Percentiles rank a stretch among this genome's conserved stretches.
Evolutionary conservation across 2,329 filamentous ascomycete species (phyloP).

Genomic region (Dactylellina leptospora): DNA sequence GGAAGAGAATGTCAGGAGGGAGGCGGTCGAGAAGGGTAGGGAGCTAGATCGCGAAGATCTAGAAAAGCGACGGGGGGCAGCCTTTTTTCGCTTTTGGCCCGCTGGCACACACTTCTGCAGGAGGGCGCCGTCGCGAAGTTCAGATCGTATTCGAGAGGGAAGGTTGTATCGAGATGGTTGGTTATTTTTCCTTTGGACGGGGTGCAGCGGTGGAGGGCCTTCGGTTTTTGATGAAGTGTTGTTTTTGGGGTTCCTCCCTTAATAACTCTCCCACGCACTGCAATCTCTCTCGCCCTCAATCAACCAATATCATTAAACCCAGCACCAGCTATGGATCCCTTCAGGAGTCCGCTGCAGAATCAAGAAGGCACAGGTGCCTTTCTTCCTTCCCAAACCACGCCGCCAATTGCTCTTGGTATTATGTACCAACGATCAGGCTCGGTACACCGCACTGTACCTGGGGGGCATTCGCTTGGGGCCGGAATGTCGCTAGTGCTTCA

Average conservation of each 20-base stretch:
- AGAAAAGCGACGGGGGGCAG: slow-evolving; percentile 17
- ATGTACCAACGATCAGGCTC: no score
- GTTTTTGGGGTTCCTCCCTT: slow-evolving; percentile 1
- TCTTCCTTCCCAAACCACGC: no score
- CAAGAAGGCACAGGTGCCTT: not conserved
- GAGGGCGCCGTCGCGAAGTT: slow-evolving; percentile 1
- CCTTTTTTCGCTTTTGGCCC: slow-evolving; percentile 1
- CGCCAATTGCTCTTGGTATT: not conserved
- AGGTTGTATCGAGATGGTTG: not conserved
- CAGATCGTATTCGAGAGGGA: not conserved
- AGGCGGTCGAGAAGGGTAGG: slow-evolving; percentile 1
- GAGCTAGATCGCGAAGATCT: slow-evolving; percentile 42
- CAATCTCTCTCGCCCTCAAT: not conserved
- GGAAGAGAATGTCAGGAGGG: slow-evolving; percentile 18
- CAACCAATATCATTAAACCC: slow-evolving; percentile 4
- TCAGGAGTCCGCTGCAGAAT: slow-evolving; percentile 10
- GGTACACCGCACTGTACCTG: no score
- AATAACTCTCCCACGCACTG: not conserved
- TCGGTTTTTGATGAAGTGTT: slow-evolving; percentile 18
- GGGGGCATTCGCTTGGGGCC: slow-evolving; percentile 17
- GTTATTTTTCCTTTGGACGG: no score
- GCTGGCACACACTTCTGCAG: not conserved
- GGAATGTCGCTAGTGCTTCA: slow-evolving; percentile 52
- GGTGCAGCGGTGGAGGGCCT: not conserved
- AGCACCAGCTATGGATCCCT: slow-evolving; percentile 11